Conservation (phyloP, 768 basidiomycete genomes). For the Lentinula boryana region DNA sequence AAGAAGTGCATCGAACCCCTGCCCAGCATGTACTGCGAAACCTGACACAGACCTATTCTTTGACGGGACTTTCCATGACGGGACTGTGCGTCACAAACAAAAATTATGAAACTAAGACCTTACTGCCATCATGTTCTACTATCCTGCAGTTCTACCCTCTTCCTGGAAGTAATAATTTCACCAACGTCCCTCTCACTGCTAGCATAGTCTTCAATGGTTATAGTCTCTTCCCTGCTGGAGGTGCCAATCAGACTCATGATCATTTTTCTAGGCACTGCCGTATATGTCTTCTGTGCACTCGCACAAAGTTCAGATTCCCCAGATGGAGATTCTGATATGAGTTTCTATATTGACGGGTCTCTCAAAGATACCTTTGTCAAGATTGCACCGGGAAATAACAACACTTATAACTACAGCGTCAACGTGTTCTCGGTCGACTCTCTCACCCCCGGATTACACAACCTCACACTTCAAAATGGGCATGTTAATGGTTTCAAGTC, state of each 20-base stretch:
- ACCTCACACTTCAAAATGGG: slow-evolving; percentile 27
- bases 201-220: slow-evolving; percentile 28
- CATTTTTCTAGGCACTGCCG: slow-evolving; percentile 28
- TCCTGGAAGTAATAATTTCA: slow-evolving; percentile 10
- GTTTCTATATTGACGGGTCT: slow-evolving; percentile 27
- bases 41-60: slow-evolving; percentile 9
- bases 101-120: not conserved
- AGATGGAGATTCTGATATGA: slow-evolving; percentile 24
- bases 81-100: slow-evolving; percentile 1
- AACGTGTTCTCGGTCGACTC: slow-evolving; percentile 25
- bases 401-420: slow-evolving; percentile 25
- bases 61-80: slow-evolving; percentile 20
- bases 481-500: slow-evolving; percentile 20
- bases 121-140: not conserved
- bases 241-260: not conserved
- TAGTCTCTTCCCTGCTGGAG: not conserved
- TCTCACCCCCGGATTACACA: slow-evolving; percentile 22
- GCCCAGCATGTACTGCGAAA: slow-evolving; percentile 14
- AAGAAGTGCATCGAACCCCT: slow-evolving; percentile 9
- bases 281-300: slow-evolving; percentile 38
- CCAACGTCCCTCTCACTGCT: slow-evolving; percentile 19
- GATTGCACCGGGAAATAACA: slow-evolving; percentile 10
- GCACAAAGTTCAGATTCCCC: slow-evolving; percentile 18
- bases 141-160: slow-evolving; percentile 10
- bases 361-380: slow-evolving; percentile 15